These are phyloP conservation scores for Malassezia equina DNA, from an alignment of 1,284 basidiomycete genomes.

Conservation along the genomic window DNA sequence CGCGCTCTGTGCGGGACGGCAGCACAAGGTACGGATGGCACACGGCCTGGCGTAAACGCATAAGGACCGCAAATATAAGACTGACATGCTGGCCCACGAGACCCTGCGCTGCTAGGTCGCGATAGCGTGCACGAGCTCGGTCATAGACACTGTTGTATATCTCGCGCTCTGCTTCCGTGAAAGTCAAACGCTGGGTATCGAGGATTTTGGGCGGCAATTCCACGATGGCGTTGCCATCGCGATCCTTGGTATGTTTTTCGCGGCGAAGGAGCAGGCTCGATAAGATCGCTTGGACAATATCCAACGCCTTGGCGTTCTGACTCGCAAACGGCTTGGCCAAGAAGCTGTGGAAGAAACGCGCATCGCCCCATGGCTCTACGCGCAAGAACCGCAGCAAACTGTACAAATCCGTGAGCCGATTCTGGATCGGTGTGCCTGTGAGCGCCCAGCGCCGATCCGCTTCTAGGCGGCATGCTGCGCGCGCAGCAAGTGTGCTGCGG, in stretches of 20 bases:
- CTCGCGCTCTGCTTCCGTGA: constrained; percentile 36
- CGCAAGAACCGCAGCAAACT: constrained; percentile 58
- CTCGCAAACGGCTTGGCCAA: constrained; percentile 43
- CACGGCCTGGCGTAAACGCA: constrained; percentile 50
- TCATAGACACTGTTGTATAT: constrained; percentile 48
- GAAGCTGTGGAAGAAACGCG: constrained; percentile 45
- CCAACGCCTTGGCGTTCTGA: constrained; percentile 37
- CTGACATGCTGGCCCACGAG: constrained; percentile 44
- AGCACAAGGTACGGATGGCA: constrained; percentile 49
- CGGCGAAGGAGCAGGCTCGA: constrained; percentile 60
- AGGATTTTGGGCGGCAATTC: constrained; percentile 77
- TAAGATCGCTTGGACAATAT: constrained; percentile 43
- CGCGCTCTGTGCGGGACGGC: constrained; percentile 19
- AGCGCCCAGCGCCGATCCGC: constrained; percentile 79
- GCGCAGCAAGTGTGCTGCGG: constrained; percentile 74
- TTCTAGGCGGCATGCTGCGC: constrained; percentile 73
- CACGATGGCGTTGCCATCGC: constrained; percentile 76
- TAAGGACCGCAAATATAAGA: constrained; percentile 50
- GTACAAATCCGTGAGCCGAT: constrained; percentile 77
- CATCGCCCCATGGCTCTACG: constrained; percentile 68
- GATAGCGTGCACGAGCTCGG: constrained; percentile 38
- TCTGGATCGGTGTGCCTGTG: constrained; percentile 91
- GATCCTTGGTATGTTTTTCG: constrained; percentile 83
- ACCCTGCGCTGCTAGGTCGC: constrained; percentile 29
- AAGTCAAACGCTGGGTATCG: constrained; percentile 29